Evolutionary conservation across 2,329 filamentous ascomycete genomes (phyloP).

Genomic region (Cladophialophora bantiana): DNA sequence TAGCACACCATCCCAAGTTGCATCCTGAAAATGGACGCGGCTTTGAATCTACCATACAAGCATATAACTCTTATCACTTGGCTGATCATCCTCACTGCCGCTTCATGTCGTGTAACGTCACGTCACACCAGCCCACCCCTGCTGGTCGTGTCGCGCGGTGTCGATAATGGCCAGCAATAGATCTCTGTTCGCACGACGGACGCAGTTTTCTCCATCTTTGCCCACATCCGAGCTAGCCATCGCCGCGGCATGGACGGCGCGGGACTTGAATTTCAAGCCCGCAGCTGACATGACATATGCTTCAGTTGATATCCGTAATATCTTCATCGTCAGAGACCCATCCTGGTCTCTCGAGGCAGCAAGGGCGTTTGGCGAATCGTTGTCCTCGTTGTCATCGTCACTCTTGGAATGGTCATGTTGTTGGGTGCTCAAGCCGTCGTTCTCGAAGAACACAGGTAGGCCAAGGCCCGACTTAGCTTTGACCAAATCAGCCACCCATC

Average conservation of each 20-base stretch:
- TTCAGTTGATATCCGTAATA: constrained; percentile 33
- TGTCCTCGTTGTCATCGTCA: not conserved
- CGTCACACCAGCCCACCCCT: not conserved
- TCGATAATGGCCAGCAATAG: constrained; percentile 28
- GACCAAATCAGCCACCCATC: constrained; percentile 24
- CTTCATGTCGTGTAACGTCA: not conserved
- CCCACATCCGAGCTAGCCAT: not conserved
- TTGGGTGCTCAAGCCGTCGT: not conserved
- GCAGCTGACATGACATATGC: constrained; percentile 37
- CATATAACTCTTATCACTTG: too few species aligned
- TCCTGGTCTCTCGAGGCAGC: not conserved
- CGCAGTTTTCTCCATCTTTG: constrained; percentile 20
- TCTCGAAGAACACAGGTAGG: constrained; percentile 15
- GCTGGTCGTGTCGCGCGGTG: constrained; percentile 22
- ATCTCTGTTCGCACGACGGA: constrained; percentile 32
- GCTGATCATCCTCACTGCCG: too few species aligned
- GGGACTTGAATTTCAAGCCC: constrained; percentile 35
- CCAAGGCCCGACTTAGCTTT: constrained; percentile 24
- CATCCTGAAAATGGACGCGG: too few species aligned
- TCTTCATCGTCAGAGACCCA: constrained; percentile 24
- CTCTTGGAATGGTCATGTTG: not conserved
- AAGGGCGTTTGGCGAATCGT: not conserved
- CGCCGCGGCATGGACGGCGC: constrained; percentile 22
- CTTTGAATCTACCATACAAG: too few species aligned
- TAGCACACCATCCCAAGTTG: too few species aligned